phyloP scores from a whole-genome alignment of 148 eudicot genomes.

The Spergularia marina region DNA sequence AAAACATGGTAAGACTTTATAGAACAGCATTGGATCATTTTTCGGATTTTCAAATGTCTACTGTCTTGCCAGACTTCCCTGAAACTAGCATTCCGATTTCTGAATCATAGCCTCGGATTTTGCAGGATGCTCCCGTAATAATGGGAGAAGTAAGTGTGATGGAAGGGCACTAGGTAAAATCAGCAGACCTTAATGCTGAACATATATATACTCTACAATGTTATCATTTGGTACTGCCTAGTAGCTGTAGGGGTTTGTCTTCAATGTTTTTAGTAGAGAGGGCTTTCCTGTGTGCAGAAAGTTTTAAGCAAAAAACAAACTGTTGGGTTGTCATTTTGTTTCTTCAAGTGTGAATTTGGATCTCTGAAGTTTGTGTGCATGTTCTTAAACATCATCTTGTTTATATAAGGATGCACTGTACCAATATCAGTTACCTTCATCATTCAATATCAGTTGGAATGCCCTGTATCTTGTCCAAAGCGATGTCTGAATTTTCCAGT shows the following conservation, averaged over 20 bases:
- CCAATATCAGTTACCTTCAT: not conserved
- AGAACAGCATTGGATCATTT: no score
- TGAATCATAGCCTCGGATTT: not conserved
- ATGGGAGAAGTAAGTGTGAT: constrained; percentile 39
- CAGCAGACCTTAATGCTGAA: constrained; percentile 12
- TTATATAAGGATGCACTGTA: not conserved
- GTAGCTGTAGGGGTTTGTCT: constrained; percentile 21
- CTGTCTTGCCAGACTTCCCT: not conserved
- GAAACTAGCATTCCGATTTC: not conserved
- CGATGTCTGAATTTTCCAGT: no score
- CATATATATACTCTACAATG: not conserved
- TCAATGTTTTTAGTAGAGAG: constrained; percentile 29
- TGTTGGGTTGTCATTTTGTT: constrained; percentile 1
- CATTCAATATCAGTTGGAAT: not conserved
- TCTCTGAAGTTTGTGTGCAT: constrained; percentile 9
- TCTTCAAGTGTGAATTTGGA: constrained; percentile 2
- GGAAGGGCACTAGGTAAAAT: constrained; percentile 23
- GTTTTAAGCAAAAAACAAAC: constrained; percentile 9
- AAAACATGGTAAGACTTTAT: constrained; percentile 58
- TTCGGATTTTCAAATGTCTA: not conserved
- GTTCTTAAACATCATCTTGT: constrained; percentile 6
- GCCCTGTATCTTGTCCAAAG: no score
- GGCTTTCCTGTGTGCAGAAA: constrained; percentile 32
- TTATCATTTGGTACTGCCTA: not conserved
- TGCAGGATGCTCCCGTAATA: constrained; percentile 49